Percentiles rank a stretch among this genome's conserved stretches.
phyloP scores from a whole-genome alignment of 2,329 filamentous ascomycete genomes.

The Alternaria solani region DNA sequence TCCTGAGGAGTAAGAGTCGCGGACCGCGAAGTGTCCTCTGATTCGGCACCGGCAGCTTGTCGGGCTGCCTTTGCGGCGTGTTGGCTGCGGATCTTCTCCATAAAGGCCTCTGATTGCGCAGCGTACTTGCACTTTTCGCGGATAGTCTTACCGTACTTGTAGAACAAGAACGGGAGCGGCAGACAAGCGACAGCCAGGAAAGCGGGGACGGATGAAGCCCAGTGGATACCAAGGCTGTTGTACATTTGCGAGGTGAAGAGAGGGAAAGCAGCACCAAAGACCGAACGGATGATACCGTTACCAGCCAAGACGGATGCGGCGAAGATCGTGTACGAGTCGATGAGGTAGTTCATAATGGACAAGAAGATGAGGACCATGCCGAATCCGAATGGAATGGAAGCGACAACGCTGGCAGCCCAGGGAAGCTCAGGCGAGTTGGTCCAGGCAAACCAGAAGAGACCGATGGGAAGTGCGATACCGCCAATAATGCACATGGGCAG shows the following conservation, averaged over 20 bases:
- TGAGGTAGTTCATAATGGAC: slow-evolving; percentile 54
- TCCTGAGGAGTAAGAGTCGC: slow-evolving; percentile 29
- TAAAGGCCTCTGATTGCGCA: slow-evolving; percentile 69
- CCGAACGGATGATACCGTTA: slow-evolving; percentile 80
- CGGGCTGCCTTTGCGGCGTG: slow-evolving; percentile 27
- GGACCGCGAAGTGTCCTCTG: slow-evolving; percentile 36
- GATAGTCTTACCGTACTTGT: slow-evolving; percentile 72
- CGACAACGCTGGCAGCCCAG: slow-evolving; percentile 64
- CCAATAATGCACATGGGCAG: slow-evolving; percentile 70
- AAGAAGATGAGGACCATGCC: slow-evolving; percentile 73
- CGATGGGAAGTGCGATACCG: slow-evolving; percentile 66
- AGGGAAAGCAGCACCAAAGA: slow-evolving; percentile 81
- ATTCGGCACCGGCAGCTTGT: slow-evolving; percentile 17
- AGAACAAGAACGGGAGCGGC: slow-evolving; percentile 79
- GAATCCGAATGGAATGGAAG: slow-evolving; percentile 63
- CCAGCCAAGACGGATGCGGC: slow-evolving; percentile 78
- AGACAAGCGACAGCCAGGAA: slow-evolving; percentile 77
- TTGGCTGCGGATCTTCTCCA: slow-evolving; percentile 57
- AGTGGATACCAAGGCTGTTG: slow-evolving; percentile 67
- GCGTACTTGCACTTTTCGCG: slow-evolving; percentile 74
- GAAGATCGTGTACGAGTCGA: slow-evolving; percentile 70
- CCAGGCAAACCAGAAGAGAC: slow-evolving; percentile 55
- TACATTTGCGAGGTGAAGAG: slow-evolving; percentile 76
- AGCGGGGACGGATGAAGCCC: slow-evolving; percentile 76
- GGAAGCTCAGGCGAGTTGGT: slow-evolving; percentile 60